A percentile compares a stretch with the other conserved stretches of the same genome.
These are phyloP conservation scores for Alloteropsis semialata DNA, from an alignment of 176 grass and related monocot species.

Conservation along the genomic window DNA sequence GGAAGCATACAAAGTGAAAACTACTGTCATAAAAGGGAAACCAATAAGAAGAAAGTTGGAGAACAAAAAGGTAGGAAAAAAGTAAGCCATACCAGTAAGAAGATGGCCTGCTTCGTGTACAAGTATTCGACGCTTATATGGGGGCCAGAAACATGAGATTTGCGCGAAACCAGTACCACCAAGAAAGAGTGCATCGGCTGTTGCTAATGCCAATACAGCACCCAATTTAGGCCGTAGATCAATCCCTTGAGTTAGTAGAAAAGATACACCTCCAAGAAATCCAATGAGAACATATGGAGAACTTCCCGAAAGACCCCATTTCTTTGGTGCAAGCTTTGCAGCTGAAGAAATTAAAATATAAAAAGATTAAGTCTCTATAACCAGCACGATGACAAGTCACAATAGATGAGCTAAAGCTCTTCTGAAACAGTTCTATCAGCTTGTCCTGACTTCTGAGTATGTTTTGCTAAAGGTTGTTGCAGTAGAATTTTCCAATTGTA, in stretches of 20 bases:
- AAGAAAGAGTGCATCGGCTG: constrained; percentile 69
- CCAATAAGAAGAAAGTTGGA: neutral
- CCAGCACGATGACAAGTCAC: neutral
- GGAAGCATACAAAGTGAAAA: neutral
- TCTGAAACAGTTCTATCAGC: neutral
- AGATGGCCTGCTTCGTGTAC: constrained; percentile 97
- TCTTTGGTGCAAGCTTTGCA: constrained; percentile 81
- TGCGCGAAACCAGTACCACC: constrained; percentile 79
- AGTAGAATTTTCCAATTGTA: neutral
- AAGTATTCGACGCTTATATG: constrained; percentile 74
- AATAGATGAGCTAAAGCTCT: neutral
- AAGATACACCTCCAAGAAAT: constrained; percentile 68
- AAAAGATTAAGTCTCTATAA: constrained; percentile 8
- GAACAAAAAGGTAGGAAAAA: neutral
- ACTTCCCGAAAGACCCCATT: constrained; percentile 76
- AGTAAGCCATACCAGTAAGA: constrained; percentile 59
- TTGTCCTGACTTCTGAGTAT: neutral
- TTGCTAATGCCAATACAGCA: constrained; percentile 60
- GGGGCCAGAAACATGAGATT: constrained; percentile 89
- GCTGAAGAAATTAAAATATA: constrained; percentile 47
- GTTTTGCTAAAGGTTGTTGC: neutral
- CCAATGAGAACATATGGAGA: constrained; percentile 59
- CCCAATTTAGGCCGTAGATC: constrained; percentile 80
- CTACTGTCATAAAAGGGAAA: neutral
- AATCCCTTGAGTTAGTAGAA: constrained; percentile 73